Conservation (phyloP, 23 red algal genomes). For the Gracilaria caudata region DNA sequence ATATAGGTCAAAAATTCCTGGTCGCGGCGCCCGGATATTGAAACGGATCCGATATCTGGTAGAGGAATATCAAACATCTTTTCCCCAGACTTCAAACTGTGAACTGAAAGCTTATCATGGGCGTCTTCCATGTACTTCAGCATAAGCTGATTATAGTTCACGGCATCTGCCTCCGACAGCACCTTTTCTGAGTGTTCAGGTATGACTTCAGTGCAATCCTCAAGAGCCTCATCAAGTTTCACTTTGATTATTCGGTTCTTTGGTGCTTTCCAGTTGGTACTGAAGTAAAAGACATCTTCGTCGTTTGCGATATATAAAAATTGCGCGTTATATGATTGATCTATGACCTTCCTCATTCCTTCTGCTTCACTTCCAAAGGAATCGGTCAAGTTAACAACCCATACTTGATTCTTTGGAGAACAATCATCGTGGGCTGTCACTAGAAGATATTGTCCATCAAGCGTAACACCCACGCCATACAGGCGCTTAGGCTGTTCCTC, state of each 20-base stretch:
- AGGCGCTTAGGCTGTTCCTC: constrained; percentile 61
- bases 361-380: constrained; percentile 52
- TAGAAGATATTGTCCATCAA: constrained; percentile 75
- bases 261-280: constrained; percentile 79
- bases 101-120: constrained; percentile 55
- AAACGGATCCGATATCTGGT: constrained; percentile 69
- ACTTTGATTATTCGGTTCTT: constrained; percentile 64
- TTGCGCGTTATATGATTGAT: constrained; percentile 55
- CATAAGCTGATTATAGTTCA: constrained; percentile 64
- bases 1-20: constrained; percentile 70
- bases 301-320: constrained; percentile 81
- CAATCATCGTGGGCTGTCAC: constrained; percentile 61
- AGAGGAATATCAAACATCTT: constrained; percentile 48
- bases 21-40: constrained; percentile 46
- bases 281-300: constrained; percentile 57
- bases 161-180: constrained; percentile 50
- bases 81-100: constrained; percentile 52
- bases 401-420: constrained; percentile 71
- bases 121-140: constrained; percentile 76
- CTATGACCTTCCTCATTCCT: constrained; percentile 47
- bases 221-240: constrained; percentile 31
- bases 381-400: constrained; percentile 59
- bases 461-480: constrained; percentile 50
- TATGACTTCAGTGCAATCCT: constrained; percentile 44
- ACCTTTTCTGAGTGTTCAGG: constrained; percentile 66